phyloP scores from a whole-genome alignment of 345 rosid species.

The Murraya paniculata region DNA sequence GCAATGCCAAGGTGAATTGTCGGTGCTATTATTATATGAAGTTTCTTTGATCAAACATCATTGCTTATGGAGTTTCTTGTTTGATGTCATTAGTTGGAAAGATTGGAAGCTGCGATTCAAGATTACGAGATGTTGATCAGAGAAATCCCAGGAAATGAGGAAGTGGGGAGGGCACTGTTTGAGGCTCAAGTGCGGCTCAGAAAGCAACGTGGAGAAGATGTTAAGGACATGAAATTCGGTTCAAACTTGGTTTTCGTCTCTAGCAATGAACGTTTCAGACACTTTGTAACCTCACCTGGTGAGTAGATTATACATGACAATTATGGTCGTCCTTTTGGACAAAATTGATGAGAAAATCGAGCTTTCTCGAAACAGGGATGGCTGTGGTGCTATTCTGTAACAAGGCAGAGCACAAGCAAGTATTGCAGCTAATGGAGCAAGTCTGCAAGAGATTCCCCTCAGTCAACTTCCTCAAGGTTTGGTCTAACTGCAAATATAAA shows the following conservation, averaged over 20 bases:
- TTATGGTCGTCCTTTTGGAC: neutral
- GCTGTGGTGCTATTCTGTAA: constrained; percentile 44
- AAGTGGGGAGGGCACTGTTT: constrained; percentile 48
- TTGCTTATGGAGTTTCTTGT: neutral
- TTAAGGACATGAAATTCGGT: constrained; percentile 43
- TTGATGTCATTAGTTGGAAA: constrained; percentile 44
- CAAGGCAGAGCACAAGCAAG: constrained; percentile 35
- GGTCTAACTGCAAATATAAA: neutral
- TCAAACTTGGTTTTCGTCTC: constrained; percentile 47
- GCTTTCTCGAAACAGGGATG: constrained; percentile 33
- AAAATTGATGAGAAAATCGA: neutral
- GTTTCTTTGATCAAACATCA: neutral
- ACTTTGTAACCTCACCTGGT: constrained; percentile 48
- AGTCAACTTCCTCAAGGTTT: constrained; percentile 54
- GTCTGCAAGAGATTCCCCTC: constrained; percentile 55
- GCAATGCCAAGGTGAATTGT: constrained; percentile 58
- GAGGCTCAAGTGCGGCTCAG: constrained; percentile 53
- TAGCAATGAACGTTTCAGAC: constrained; percentile 41
- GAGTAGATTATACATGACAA: neutral
- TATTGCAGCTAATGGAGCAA: constrained; percentile 40
- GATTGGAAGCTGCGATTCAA: constrained; percentile 72
- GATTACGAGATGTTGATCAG: constrained; percentile 72
- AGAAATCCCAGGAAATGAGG: constrained; percentile 69
- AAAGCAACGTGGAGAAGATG: constrained; percentile 43
- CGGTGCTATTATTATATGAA: neutral